Percentiles rank a stretch among this genome's conserved stretches.
phyloP scores from a whole-genome alignment of 495 filamentous ascomycete genomes.

The Aspergillus affinis region DNA sequence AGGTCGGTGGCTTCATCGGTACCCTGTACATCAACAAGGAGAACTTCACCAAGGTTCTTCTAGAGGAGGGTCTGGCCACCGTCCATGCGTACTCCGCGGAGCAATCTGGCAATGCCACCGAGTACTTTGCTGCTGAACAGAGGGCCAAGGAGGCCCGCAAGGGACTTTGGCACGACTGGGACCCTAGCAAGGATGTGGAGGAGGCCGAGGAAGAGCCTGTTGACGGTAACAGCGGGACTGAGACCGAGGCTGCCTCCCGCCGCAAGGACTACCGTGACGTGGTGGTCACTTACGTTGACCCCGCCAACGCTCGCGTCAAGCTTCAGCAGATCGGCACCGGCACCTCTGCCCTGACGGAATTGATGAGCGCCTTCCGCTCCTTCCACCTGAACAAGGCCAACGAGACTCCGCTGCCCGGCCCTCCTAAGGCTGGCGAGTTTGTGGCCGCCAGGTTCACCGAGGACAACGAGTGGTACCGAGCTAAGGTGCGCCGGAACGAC shows the following conservation, averaged over 20 bases:
- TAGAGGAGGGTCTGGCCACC: slow-evolving; percentile 89
- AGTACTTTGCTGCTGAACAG: slow-evolving; percentile 84
- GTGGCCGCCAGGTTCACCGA: slow-evolving; percentile 86
- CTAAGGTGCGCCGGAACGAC: slow-evolving; percentile 86
- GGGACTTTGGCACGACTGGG: slow-evolving; percentile 90
- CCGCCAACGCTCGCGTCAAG: slow-evolving; percentile 69
- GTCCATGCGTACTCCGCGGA: slow-evolving; percentile 95
- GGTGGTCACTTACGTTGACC: slow-evolving; percentile 84
- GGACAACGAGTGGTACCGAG: slow-evolving; percentile 93
- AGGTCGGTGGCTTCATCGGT: slow-evolving; percentile 96
- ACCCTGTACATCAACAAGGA: slow-evolving; percentile 91
- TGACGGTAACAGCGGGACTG: slow-evolving; percentile 49
- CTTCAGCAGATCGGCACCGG: slow-evolving; percentile 83
- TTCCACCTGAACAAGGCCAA: slow-evolving; percentile 81
- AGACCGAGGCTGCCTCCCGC: slow-evolving; percentile 52
- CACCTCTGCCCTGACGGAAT: slow-evolving; percentile 73
- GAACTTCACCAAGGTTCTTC: slow-evolving; percentile 89
- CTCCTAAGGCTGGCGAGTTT: slow-evolving; percentile 87
- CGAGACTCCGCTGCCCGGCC: slow-evolving; percentile 64
- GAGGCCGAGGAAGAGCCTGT: slow-evolving; percentile 46
- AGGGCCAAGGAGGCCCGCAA: slow-evolving; percentile 83
- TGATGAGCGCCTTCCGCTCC: slow-evolving; percentile 85
- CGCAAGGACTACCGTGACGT: slow-evolving; percentile 90
- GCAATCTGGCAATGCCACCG: slow-evolving; percentile 83
- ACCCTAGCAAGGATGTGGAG: slow-evolving; percentile 74